Percentiles rank a stretch among this genome's conserved stretches.
These are phyloP conservation scores for Xylariaceae sp. DNA, from an alignment of 2,329 filamentous ascomycete genomes.

Conservation along the genomic window DNA sequence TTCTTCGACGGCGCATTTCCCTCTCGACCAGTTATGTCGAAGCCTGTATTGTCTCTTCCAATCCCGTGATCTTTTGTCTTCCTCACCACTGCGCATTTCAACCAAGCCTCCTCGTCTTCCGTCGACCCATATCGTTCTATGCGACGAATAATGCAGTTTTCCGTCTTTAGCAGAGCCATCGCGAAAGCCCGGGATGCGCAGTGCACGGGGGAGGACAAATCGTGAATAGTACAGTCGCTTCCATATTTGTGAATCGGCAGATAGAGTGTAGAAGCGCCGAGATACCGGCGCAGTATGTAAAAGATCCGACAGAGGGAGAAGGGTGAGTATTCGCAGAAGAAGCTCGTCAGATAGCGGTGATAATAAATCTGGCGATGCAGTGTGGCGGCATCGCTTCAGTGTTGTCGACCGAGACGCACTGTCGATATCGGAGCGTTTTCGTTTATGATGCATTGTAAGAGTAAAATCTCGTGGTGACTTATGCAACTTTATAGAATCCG, in stretches of 20 bases:
- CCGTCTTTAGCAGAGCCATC: slow-evolving; percentile 38
- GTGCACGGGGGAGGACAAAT: slow-evolving; percentile 81
- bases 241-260: slow-evolving; percentile 87
- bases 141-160: slow-evolving; percentile 50
- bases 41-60: slow-evolving; percentile 78
- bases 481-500: not conserved
- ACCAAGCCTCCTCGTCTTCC: slow-evolving; percentile 47
- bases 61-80: slow-evolving; percentile 22
- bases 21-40: slow-evolving; percentile 87
- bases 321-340: slow-evolving; percentile 79
- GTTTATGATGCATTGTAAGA: slow-evolving; percentile 26
- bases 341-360: slow-evolving; percentile 84
- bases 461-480: not conserved
- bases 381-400: slow-evolving; percentile 47
- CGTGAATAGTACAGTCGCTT: slow-evolving; percentile 83
- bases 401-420: slow-evolving; percentile 18
- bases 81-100: slow-evolving; percentile 58
- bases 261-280: slow-evolving; percentile 70
- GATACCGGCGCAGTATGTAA: slow-evolving; percentile 69
- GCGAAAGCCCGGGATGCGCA: slow-evolving; percentile 70
- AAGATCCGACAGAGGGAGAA: slow-evolving; percentile 70
- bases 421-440: slow-evolving; percentile 28
- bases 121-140: slow-evolving; percentile 49
- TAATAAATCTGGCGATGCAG: slow-evolving; percentile 57
- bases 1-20: slow-evolving; percentile 78